Evolutionary conservation across 345 rosid species (phyloP), one percentile per base, ranked within the genome.

Genomic region (Orychophragmus violaceus): DNA sequence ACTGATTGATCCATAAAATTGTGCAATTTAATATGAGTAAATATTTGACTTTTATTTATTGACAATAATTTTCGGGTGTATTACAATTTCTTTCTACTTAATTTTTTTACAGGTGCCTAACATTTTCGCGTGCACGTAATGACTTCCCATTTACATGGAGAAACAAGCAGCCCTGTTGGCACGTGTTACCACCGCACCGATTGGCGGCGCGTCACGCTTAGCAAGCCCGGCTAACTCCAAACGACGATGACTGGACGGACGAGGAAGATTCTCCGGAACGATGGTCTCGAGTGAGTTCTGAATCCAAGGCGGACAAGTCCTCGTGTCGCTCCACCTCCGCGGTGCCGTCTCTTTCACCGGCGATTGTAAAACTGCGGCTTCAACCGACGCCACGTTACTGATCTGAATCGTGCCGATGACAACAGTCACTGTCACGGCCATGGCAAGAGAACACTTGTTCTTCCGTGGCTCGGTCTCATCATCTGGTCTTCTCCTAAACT

Each of bases 261-360:
- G 76, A 0, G 85, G 90, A 42, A 85, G 90, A 73, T 85, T 85
- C 79, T 85, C 90, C 1, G 90, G 90, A 42, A 85, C 87, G 9
- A 81, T 77, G 1, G 80, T 74, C 74, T 82, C 84, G 0, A 85
- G 58, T 2, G 85, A 79, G 39, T 81, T 85, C 29, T 32, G 8
- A 23, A 48, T 58, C 87, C 90, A 85, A 2, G 89, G 76, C 0
- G 82, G 89, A 62, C 89, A 82, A 4, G n/a, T 24, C n/a, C 85
- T 76, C 51, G 66, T 76, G 4, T 85, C 85, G 11, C 89, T 85
- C 89, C 89, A 85, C 59, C 77, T 81, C 7, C 76, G 8, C 14
- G 60, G 37, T 7, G 48, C 8, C 8, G 19, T 36, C 1, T 63
- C 69, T 25, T 19, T 45, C 9, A 25, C 35, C 29, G 64, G 45